Percentiles rank a stretch among this genome's conserved stretches.
phyloP scores from a whole-genome alignment of 2,329 filamentous ascomycete species.

The Hymenoscyphus fraxineus region DNA sequence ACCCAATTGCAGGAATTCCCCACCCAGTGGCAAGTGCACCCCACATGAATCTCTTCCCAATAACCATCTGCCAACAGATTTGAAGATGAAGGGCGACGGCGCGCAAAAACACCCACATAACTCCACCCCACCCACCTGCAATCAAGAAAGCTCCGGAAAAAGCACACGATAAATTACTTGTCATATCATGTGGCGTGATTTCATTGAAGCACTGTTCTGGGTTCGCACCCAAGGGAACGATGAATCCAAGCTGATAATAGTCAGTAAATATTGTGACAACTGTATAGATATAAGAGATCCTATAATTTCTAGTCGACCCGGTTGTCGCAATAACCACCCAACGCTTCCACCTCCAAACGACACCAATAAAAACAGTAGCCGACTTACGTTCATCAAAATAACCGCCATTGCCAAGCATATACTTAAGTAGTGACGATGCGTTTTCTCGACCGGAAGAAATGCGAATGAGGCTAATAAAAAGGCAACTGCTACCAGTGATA shows the following conservation, averaged over 20 bases:
- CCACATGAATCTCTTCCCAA: conserved; percentile 88
- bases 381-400: conserved; percentile 74
- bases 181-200: conserved; percentile 94
- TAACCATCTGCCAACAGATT: conserved; percentile 94
- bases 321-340: neutral
- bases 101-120: conserved; percentile 88
- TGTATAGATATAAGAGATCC: neutral
- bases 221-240: conserved; percentile 75
- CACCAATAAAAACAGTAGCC: neutral
- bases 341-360: neutral
- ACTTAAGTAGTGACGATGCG: conserved; percentile 87
- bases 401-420: conserved; percentile 77
- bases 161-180: conserved; percentile 74
- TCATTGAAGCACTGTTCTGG: conserved; percentile 81
- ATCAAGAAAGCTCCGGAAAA: conserved; percentile 84
- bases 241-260: conserved; percentile 70
- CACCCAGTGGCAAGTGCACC: conserved; percentile 76
- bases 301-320: neutral
- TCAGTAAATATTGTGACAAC: neutral
- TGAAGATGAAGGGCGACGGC: conserved; percentile 91
- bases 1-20: conserved; percentile 73
- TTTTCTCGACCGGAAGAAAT: conserved; percentile 80
- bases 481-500: conserved; percentile 64
- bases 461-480: conserved; percentile 79
- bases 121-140: conserved; percentile 76